Evolutionary conservation across 805 yeast genomes (phyloP).

Genomic region (Metschnikowia hibisci): DNA sequence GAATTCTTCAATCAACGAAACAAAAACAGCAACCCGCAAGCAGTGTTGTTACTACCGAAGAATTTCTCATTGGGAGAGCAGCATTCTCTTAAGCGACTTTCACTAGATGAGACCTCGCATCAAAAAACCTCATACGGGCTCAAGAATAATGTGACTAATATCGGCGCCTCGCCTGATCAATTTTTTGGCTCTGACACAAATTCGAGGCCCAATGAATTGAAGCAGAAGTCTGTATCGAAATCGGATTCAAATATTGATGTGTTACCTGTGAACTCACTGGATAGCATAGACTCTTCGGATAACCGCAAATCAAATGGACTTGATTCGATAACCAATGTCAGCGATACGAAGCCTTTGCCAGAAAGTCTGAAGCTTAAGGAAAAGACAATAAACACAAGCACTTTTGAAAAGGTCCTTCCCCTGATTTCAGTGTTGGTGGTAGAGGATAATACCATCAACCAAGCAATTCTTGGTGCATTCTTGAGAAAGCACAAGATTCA

Average conservation of each 20-base stretch:
- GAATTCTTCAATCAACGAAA: slow-evolving; percentile 10
- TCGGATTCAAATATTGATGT: slow-evolving; percentile 2
- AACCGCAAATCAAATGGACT: neutral
- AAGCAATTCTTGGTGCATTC: slow-evolving; percentile 85
- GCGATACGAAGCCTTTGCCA: neutral
- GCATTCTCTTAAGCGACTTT: slow-evolving; percentile 22
- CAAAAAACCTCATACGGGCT: slow-evolving; percentile 4
- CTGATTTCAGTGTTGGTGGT: slow-evolving; percentile 88
- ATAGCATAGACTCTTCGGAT: neutral
- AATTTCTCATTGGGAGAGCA: slow-evolving; percentile 35
- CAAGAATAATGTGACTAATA: slow-evolving; percentile 17
- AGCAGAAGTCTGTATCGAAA: neutral
- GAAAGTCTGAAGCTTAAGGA: slow-evolving; percentile 5
- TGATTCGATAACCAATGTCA: neutral
- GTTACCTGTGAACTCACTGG: neutral
- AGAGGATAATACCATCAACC: slow-evolving; percentile 94
- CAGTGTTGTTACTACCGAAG: slow-evolving; percentile 49
- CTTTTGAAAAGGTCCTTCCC: slow-evolving; percentile 67
- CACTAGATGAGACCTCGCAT: slow-evolving; percentile 12
- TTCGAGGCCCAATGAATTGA: neutral
- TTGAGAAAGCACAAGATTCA: slow-evolving; percentile 80
- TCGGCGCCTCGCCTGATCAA: slow-evolving; percentile 12
- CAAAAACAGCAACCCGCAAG: slow-evolving; percentile 29
- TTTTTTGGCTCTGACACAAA: neutral
- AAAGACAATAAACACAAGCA: slow-evolving; percentile 26